These are phyloP conservation scores for Mikania micrantha DNA, from an alignment of 129 eudicot genomes.

Conservation along the genomic window DNA sequence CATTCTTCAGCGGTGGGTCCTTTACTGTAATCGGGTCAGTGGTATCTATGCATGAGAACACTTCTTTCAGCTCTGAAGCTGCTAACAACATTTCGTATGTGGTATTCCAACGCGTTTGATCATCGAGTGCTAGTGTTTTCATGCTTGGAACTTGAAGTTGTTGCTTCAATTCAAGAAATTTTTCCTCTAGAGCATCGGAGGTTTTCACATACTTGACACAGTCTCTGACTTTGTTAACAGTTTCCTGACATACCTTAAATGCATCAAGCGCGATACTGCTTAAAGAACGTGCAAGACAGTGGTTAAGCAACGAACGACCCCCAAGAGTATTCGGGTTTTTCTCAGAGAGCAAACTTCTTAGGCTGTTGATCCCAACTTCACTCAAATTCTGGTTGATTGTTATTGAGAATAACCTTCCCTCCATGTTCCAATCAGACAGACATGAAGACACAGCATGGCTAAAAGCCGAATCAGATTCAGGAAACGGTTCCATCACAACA, in stretches of 20 bases:
- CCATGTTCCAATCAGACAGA: conserved; percentile 34
- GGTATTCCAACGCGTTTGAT: conserved; percentile 78
- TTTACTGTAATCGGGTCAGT: conserved; percentile 70
- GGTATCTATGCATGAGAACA: conserved; percentile 81
- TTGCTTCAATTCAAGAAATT: conserved; percentile 68
- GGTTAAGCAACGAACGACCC: conserved; percentile 64
- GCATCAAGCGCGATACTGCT: conserved; percentile 69
- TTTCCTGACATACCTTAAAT: conserved; percentile 35
- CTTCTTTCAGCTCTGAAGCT: conserved; percentile 83
- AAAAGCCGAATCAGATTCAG: conserved; percentile 51
- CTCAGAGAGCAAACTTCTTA: conserved; percentile 66
- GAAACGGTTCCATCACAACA: conserved; percentile 72
- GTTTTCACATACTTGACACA: conserved; percentile 93
- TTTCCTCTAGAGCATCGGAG: conserved; percentile 75
- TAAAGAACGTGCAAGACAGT: conserved; percentile 76
- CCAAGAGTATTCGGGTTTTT: conserved; percentile 61
- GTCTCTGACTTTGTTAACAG: conserved; percentile 64
- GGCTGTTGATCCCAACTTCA: conserved; percentile 52
- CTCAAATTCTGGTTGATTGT: conserved; percentile 37
- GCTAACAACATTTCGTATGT: conserved; percentile 83
- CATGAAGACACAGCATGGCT: conserved; percentile 33
- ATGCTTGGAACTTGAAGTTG: conserved; percentile 85
- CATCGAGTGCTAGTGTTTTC: conserved; percentile 61
- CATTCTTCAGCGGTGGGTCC: conserved; percentile 72
- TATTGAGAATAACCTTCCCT: conserved; percentile 27